A percentile compares a stretch with the other conserved stretches of the same genome.
Conservation (phyloP, 306 rosid species). For the Carpinus fangiana region DNA sequence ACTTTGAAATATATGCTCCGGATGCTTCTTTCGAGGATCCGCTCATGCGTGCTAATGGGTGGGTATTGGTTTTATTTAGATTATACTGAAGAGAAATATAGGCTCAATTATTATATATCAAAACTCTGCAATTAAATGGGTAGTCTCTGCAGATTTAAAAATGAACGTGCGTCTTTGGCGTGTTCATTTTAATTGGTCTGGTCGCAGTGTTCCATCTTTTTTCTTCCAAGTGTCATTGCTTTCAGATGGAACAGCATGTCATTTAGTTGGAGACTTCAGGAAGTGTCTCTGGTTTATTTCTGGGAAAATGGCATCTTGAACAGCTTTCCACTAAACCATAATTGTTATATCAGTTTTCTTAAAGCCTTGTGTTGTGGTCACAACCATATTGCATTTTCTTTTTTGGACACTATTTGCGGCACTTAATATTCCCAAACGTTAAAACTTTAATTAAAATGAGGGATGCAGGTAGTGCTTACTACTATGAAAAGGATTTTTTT, state of each 20-base stretch:
- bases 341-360: neutral
- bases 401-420: neutral
- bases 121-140: neutral
- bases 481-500: neutral
- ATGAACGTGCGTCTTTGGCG: neutral
- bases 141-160: neutral
- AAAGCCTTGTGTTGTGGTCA: neutral
- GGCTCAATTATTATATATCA: neutral
- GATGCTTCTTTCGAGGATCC: constrained; percentile 90
- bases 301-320: neutral
- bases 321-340: neutral
- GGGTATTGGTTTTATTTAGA: neutral
- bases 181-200: neutral
- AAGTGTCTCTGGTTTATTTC: neutral
- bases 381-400: neutral
- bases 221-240: neutral
- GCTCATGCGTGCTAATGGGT: constrained; percentile 76
- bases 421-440: neutral
- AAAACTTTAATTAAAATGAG: neutral
- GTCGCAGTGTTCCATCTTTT: neutral
- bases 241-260: neutral
- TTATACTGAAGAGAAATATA: neutral
- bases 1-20: constrained; percentile 68
- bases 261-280: neutral
- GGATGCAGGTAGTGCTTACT: neutral